A percentile compares a stretch with the other conserved stretches of the same genome.
Evolutionary conservation across 345 rosid genomes (phyloP).

Genomic region (Xanthoceras sorbifolium): DNA sequence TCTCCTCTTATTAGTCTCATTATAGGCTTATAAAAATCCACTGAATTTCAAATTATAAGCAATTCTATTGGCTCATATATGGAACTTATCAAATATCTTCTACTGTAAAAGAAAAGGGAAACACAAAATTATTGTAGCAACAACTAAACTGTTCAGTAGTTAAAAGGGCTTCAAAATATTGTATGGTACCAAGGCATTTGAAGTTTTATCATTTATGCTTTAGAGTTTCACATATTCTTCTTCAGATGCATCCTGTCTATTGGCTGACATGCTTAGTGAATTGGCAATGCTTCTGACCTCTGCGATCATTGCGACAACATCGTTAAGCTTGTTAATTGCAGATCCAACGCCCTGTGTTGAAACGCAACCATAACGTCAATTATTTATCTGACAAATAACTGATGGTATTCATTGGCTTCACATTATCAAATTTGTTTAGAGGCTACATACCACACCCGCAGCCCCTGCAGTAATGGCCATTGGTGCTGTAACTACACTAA

Average conservation of each 20-base stretch:
- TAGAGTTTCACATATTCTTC: slow-evolving; percentile 24
- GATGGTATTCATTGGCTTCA: neutral
- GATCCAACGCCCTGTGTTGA: slow-evolving; percentile 55
- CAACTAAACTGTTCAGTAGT: too few species aligned
- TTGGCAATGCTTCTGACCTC: slow-evolving; percentile 56
- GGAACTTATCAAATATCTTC: too few species aligned
- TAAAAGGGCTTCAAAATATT: neutral
- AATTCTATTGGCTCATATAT: too few species aligned
- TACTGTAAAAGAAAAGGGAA: neutral
- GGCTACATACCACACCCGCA: slow-evolving; percentile 57
- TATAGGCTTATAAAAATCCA: too few species aligned
- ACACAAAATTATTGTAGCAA: too few species aligned
- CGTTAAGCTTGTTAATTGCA: slow-evolving; percentile 61
- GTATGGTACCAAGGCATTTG: neutral
- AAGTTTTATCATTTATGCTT: neutral
- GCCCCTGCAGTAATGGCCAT: slow-evolving; percentile 71
- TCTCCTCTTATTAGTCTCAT: too few species aligned
- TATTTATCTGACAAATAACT: neutral
- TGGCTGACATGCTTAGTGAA: slow-evolving; percentile 32
- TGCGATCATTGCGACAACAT: slow-evolving; percentile 64
- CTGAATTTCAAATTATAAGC: too few species aligned
- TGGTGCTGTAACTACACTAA: slow-evolving; percentile 67
- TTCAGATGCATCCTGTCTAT: neutral
- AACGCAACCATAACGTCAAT: neutral
- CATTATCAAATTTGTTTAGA: neutral